A percentile compares a stretch with the other conserved stretches of the same genome.
These are phyloP conservation scores for Globisporangium solare DNA, from an alignment of 352 stramenopile species.

Conservation along the genomic window DNA sequence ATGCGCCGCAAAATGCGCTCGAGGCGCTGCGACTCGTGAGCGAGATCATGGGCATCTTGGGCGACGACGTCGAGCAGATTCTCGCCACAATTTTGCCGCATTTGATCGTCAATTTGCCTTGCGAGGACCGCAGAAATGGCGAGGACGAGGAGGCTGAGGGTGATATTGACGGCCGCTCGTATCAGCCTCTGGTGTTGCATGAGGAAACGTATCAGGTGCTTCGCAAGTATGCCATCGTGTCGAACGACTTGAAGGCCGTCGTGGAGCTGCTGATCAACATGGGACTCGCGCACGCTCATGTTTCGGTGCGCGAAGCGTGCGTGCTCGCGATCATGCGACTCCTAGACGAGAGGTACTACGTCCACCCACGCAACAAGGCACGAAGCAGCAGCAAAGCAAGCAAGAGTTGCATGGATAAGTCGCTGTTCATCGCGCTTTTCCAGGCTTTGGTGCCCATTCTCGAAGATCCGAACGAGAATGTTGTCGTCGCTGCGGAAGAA, in stretches of 20 bases:
- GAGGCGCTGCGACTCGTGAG: constrained; percentile 55
- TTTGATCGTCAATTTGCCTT: constrained; percentile 42
- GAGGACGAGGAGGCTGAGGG: neutral
- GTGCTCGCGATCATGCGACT: constrained; percentile 42
- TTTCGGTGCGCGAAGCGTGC: constrained; percentile 42
- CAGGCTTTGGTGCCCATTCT: constrained; percentile 56
- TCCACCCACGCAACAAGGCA: constrained; percentile 7
- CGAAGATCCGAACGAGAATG: constrained; percentile 50
- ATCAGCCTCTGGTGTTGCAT: constrained; percentile 20
- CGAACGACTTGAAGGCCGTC: constrained; percentile 55
- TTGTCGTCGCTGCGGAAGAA: constrained; percentile 66
- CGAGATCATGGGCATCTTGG: constrained; percentile 65
- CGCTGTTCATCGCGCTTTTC: constrained; percentile 47
- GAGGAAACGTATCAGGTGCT: constrained; percentile 65
- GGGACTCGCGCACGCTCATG: constrained; percentile 36
- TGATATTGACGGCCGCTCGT: neutral
- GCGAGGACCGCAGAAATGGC: neutral
- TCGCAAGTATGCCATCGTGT: constrained; percentile 51
- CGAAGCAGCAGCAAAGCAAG: constrained; percentile 5
- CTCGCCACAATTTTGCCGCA: constrained; percentile 63
- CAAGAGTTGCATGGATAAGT: constrained; percentile 31
- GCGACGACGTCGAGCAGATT: constrained; percentile 63
- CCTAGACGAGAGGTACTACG: constrained; percentile 47
- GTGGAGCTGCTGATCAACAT: constrained; percentile 59
- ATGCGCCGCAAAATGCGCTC: constrained; percentile 30